phyloP scores from a whole-genome alignment of 805 yeast species.

The Tetrapisispora iriomotensis region DNA sequence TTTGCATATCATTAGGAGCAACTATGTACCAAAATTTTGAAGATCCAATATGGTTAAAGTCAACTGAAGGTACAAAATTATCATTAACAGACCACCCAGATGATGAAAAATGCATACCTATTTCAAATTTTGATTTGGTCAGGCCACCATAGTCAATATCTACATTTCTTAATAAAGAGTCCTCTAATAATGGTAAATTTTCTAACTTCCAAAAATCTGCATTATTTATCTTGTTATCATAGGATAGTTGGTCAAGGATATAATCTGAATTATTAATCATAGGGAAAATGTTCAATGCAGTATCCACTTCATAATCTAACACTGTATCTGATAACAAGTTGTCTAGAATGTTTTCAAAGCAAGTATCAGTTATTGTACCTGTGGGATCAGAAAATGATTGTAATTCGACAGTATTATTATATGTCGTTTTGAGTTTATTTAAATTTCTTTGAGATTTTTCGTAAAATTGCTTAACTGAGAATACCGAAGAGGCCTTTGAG shows the following conservation, averaged over 20 bases:
- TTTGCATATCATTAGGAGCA: conserved; percentile 44
- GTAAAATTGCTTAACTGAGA: conserved; percentile 47
- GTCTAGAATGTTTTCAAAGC: conserved; percentile 38
- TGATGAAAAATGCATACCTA: conserved; percentile 45
- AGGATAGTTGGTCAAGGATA: neutral
- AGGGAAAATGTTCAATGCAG: conserved; percentile 28
- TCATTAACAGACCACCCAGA: conserved; percentile 55
- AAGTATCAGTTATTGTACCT: conserved; percentile 4
- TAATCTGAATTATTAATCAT: conserved; percentile 28
- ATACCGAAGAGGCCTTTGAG: conserved; percentile 38
- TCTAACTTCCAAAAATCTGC: conserved; percentile 46
- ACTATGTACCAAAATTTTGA: conserved; percentile 51
- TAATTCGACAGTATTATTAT: conserved; percentile 16
- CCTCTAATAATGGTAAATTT: conserved; percentile 41
- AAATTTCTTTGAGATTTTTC: conserved; percentile 42
- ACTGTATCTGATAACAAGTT: conserved; percentile 26
- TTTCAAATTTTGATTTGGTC: conserved; percentile 35
- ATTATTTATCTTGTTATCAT: neutral
- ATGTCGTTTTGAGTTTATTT: conserved; percentile 14
- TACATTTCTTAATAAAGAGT: conserved; percentile 39
- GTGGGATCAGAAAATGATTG: neutral
- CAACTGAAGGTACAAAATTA: conserved; percentile 44
- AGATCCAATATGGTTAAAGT: conserved; percentile 49
- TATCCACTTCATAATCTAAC: conserved; percentile 29
- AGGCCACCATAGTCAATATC: conserved; percentile 36